Percentiles rank a stretch among this genome's conserved stretches.
These are phyloP conservation scores for Scheffersomyces illinoinensis DNA, from an alignment of 1,139 yeast genomes.

Conservation along the genomic window DNA sequence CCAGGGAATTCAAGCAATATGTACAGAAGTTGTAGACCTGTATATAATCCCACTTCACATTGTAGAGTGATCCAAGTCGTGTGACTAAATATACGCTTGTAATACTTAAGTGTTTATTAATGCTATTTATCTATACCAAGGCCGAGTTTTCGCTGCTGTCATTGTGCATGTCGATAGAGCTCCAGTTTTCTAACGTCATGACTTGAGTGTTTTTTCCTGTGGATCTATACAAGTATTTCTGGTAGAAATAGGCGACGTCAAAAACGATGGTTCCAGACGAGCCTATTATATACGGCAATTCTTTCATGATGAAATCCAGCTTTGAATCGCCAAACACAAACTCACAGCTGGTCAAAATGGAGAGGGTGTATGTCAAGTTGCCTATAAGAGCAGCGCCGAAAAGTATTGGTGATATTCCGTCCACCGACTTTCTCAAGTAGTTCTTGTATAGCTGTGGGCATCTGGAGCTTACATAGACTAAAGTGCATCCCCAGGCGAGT, in stretches of 20 bases:
- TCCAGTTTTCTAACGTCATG: slow-evolving; percentile 30
- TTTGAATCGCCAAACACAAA: slow-evolving; percentile 35
- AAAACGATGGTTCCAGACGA: slow-evolving; percentile 84
- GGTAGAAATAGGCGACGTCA: slow-evolving; percentile 75
- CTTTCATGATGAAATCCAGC: slow-evolving; percentile 57
- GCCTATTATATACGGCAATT: slow-evolving; percentile 81
- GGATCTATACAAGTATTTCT: slow-evolving; percentile 42
- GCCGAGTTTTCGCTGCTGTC: background rate
- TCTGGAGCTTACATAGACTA: slow-evolving; percentile 73
- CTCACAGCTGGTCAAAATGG: slow-evolving; percentile 60
- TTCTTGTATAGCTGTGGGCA: slow-evolving; percentile 84
- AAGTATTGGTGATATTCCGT: slow-evolving; percentile 77
- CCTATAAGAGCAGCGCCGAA: slow-evolving; percentile 81
- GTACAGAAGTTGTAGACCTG: no score
- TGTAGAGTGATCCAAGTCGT: no score
- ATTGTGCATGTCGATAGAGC: slow-evolving; percentile 4
- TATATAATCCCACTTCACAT: no score
- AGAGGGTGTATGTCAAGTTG: slow-evolving; percentile 75
- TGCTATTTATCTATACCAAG: background rate
- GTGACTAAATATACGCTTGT: no score
- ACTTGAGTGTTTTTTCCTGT: slow-evolving; percentile 25
- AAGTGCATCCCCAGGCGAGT: slow-evolving; percentile 82
- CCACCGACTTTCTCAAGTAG: slow-evolving; percentile 73
- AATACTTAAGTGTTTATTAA: background rate
- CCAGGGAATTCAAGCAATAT: no score